Conservation (phyloP, 2,329 filamentous ascomycete genomes). For the Fonsecaea erecta region DNA sequence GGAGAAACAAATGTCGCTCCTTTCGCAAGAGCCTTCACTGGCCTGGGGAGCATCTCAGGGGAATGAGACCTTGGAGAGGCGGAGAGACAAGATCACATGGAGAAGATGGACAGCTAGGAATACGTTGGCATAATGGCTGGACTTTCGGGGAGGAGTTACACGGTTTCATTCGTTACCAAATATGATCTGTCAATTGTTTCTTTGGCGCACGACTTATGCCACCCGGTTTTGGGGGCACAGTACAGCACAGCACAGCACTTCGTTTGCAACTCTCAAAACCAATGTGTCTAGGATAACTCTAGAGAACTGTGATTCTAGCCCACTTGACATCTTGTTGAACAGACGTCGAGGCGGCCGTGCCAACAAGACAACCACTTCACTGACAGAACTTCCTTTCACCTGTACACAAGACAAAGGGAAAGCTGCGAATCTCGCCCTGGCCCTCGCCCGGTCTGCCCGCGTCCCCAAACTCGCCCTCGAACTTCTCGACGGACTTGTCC, state of each 20-base stretch:
- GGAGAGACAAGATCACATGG: background rate
- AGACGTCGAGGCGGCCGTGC: background rate
- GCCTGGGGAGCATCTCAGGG: background rate
- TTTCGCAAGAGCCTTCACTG: background rate
- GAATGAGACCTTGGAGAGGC: background rate
- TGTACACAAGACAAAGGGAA: slow-evolving; percentile 51
- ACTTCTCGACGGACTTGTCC: slow-evolving; percentile 56
- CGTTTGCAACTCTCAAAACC: background rate
- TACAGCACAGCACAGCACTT: background rate
- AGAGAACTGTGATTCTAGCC: background rate
- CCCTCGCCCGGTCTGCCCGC: slow-evolving; percentile 12
- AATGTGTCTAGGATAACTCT: background rate
- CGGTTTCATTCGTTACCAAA: background rate
- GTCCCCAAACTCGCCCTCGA: slow-evolving; percentile 45
- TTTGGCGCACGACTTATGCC: background rate
- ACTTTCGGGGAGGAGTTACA: background rate
- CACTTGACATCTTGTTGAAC: background rate
- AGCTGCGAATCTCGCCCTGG: slow-evolving; percentile 44
- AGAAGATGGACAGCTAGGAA: background rate
- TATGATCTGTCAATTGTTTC: background rate
- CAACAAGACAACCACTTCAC: slow-evolving; percentile 1
- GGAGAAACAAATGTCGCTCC: background rate
- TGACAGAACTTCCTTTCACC: slow-evolving; percentile 39
- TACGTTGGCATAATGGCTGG: background rate
- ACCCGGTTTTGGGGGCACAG: background rate